Evolutionary conservation across 2,329 filamentous ascomycete species (phyloP).

Genomic region (Claviceps purpurea): DNA sequence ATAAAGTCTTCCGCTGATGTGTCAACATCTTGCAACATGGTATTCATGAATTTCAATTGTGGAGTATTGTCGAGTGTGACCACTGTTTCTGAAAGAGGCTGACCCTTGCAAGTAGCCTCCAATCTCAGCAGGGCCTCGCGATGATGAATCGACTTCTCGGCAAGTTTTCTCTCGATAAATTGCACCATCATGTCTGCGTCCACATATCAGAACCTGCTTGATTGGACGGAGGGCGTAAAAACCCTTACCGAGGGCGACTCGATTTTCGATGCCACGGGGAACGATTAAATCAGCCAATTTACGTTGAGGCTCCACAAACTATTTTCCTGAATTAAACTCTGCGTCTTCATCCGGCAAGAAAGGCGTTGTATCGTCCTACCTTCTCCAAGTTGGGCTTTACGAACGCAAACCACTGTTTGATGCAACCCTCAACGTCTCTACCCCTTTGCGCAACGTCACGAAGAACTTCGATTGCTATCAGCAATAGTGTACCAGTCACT

Average conservation of each 20-base stretch:
- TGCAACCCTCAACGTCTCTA: constrained; percentile 83
- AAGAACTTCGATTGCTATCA: constrained; percentile 40
- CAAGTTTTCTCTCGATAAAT: constrained; percentile 76
- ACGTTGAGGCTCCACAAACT: constrained; percentile 82
- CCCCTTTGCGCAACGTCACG: constrained; percentile 84
- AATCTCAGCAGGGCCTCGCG: constrained; percentile 65
- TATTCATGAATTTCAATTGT: constrained; percentile 80
- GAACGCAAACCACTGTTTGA: constrained; percentile 95
- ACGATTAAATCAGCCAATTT: constrained; percentile 92
- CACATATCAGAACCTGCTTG: constrained; percentile 4
- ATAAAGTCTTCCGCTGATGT: constrained; percentile 83
- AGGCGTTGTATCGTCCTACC: constrained; percentile 18
- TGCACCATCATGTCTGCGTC: constrained; percentile 73
- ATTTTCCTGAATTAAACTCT: not conserved
- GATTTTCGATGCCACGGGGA: constrained; percentile 86
- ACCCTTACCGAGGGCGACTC: constrained; percentile 65
- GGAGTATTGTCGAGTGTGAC: constrained; percentile 61
- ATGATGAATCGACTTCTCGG: constrained; percentile 75
- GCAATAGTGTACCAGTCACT: not conserved
- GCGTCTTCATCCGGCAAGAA: not conserved
- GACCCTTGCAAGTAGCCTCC: constrained; percentile 56
- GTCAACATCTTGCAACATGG: constrained; percentile 69
- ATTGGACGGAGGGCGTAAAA: too few relatives aligned
- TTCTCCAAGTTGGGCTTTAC: constrained; percentile 96
- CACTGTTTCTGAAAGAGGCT: constrained; percentile 62